Percentiles rank a stretch among this genome's conserved stretches.
Conservation (phyloP, 2,329 filamentous ascomycete species). For the Colletotrichum scovillei region DNA sequence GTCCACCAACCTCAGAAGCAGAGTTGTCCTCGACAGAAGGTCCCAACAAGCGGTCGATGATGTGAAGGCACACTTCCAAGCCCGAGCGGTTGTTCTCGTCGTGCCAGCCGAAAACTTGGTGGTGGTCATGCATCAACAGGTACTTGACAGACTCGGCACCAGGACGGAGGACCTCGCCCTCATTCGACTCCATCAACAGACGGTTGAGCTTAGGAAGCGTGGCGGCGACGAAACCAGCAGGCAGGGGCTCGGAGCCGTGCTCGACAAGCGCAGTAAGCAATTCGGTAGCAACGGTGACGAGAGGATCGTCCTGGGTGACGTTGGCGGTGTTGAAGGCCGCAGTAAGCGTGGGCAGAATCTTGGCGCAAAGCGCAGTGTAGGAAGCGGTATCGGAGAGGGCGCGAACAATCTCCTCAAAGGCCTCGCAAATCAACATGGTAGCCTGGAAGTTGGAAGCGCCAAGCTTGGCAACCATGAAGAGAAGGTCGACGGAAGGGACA, state of each 20-base stretch:
- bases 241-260: conserved; percentile 86
- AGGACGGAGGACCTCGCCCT: conserved; percentile 88
- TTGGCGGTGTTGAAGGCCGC: conserved; percentile 90
- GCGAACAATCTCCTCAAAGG: conserved; percentile 88
- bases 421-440: conserved; percentile 86
- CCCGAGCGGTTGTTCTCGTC: conserved; percentile 84
- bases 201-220: conserved; percentile 89
- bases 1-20: conserved; percentile 93
- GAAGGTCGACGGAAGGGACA: conserved; percentile 79
- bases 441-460: conserved; percentile 93
- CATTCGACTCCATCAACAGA: conserved; percentile 83
- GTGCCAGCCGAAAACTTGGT: conserved; percentile 89
- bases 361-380: conserved; percentile 83
- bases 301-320: conserved; percentile 84
- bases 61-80: conserved; percentile 87
- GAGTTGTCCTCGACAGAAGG: conserved; percentile 90
- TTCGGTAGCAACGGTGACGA: conserved; percentile 84
- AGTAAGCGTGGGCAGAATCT: conserved; percentile 87
- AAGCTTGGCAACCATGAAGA: conserved; percentile 90
- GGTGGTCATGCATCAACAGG: conserved; percentile 88
- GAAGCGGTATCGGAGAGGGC: conserved; percentile 74
- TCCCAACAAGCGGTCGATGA: conserved; percentile 90
- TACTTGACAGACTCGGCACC: conserved; percentile 89
- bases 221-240: conserved; percentile 84
- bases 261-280: conserved; percentile 84